Base-by-base conservation (phyloP, 2,329 filamentous ascomycete genomes). In the Pochonia chlamydosporia region DNA sequence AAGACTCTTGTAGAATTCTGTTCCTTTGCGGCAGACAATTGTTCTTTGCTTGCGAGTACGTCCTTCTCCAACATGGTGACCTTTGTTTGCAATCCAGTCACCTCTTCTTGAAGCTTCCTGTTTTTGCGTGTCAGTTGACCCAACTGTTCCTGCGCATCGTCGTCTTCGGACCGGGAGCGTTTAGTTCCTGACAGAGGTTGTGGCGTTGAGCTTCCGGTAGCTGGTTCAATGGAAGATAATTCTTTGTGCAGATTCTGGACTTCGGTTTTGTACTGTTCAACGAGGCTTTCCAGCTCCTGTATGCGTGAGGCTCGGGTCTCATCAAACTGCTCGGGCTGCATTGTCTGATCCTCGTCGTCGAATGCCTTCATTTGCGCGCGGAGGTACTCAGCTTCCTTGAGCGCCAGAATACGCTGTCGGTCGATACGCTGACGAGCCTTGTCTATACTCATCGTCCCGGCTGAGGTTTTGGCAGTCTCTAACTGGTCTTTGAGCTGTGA, bases 321-420 rank as follows among this genome's bases (percentile, higher is more conserved):
- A 58, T 99, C 89, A 46, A 87, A 85, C 37, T 80, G 82, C 28
- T 89, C 87, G 0, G 88, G 82, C 47, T 92, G 83, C 69, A 96
- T 87, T 0, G 91, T 91, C 45, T 82, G 81, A 58, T 97, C 91
- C 65, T 99, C 93, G 1, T 82, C 79, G 59, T 97, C 89, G 50
- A 95, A 86, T 0, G 87, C 85, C 67, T 91, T 91, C 46, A 97
- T 76, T 65, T 99, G 93, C 1, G 89, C 92, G 20, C 93, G 87
- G 6, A 99, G 77, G 62, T 95, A 96, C 56, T 96, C 91, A 1
- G 93, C 89, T 63, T 99, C 95, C 61, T 96, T 96, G 21, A 89
- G 76, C 0, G 91, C 89, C 7, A 99, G 76, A 1, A 78, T 81
- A 49, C 89, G 87, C 62, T 97, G 92, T 49, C 93, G 79, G 58